Evolutionary conservation across 1,284 basidiomycete genomes (phyloP).

Genomic region (Ustilago bromivora): DNA sequence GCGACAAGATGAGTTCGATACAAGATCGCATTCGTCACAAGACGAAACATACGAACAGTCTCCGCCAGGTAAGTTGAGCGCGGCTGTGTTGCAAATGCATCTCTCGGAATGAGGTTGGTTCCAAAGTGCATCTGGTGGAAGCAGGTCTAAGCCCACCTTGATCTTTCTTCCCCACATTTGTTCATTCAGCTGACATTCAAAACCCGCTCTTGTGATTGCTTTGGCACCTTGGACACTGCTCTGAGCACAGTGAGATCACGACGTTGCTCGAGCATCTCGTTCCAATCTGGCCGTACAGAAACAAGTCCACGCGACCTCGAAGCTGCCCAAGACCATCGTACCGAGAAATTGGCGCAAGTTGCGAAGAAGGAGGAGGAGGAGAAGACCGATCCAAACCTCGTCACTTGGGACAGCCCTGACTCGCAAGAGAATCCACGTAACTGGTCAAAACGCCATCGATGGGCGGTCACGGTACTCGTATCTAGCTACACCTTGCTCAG

Average conservation of each 20-base stretch:
- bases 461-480: constrained; percentile 73
- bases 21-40: neutral
- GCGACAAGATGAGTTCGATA: neutral
- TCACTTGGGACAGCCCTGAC: constrained; percentile 77
- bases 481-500: constrained; percentile 60
- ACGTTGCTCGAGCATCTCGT: constrained; percentile 13
- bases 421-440: constrained; percentile 79
- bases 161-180: neutral
- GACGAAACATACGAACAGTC: constrained; percentile 6
- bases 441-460: constrained; percentile 76
- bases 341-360: neutral
- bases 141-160: neutral
- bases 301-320: constrained; percentile 14
- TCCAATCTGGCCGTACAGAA: neutral
- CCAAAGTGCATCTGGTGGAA: neutral
- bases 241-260: constrained; percentile 16
- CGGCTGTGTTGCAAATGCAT: neutral
- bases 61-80: constrained; percentile 13
- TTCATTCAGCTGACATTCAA: neutral
- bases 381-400: constrained; percentile 59
- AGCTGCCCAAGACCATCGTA: constrained; percentile 17
- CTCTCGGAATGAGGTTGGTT: no score
- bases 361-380: constrained; percentile 25
- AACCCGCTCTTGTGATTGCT: neutral
- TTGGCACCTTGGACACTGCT: neutral